phyloP scores from a whole-genome alignment of 2,329 filamentous ascomycete genomes.

The Coniochaeta ligniaria region DNA sequence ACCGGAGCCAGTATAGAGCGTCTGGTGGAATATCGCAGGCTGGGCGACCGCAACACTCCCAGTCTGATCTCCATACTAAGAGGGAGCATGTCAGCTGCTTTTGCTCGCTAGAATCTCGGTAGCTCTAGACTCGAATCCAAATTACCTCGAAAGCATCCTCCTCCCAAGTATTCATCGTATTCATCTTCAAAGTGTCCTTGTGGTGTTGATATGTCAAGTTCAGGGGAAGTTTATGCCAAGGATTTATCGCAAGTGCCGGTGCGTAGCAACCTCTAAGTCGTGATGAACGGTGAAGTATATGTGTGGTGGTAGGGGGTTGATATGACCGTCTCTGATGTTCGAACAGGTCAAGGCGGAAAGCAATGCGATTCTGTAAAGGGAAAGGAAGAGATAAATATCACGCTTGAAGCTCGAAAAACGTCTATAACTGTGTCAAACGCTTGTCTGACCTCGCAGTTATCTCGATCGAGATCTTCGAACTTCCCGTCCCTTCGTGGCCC shows the following conservation, averaged over 20 bases:
- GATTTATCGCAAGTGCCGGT: background rate
- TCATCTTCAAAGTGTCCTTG: background rate
- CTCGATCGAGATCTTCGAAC: background rate
- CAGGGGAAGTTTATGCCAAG: background rate
- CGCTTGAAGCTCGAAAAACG: background rate
- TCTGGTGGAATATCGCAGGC: slow-evolving; percentile 43
- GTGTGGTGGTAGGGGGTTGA: background rate
- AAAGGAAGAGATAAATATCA: slow-evolving; percentile 1
- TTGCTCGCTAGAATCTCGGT: background rate
- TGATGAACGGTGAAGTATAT: background rate
- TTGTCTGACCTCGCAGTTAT: slow-evolving; percentile 1
- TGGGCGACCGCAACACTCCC: background rate
- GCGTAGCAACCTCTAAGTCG: background rate
- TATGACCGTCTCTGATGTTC: background rate
- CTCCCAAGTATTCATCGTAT: background rate
- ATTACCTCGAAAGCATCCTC: background rate
- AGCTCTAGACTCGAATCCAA: background rate
- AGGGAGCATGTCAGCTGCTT: background rate
- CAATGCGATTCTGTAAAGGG: background rate
- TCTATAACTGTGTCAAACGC: background rate
- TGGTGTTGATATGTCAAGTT: background rate
- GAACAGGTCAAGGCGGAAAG: background rate
- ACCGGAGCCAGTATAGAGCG: slow-evolving; percentile 47
- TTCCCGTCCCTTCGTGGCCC: background rate
- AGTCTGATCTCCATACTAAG: background rate